Evolutionary conservation across 2,329 filamentous ascomycete species (phyloP).

Genomic region (Dothideomycetes sp.): DNA sequence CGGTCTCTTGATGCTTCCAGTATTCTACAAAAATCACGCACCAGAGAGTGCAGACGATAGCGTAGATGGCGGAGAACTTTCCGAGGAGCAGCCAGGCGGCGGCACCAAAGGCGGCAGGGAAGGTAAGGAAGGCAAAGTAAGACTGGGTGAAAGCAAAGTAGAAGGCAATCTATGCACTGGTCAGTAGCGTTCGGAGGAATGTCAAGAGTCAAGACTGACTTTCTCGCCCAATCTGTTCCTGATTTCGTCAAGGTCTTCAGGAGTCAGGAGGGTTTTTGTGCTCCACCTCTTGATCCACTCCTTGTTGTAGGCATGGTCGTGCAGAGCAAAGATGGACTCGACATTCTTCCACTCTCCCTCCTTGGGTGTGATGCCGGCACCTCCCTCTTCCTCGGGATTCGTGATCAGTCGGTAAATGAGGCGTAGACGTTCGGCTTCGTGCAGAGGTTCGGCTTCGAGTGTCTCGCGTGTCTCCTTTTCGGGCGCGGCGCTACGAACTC

Average conservation of each 20-base stretch:
- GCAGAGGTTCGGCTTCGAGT: conserved; percentile 65
- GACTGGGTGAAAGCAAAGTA: conserved; percentile 92
- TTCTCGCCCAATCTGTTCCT: conserved; percentile 43
- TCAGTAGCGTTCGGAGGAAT: conserved; percentile 16
- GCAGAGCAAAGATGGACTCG: conserved; percentile 41
- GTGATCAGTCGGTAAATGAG: conserved; percentile 71
- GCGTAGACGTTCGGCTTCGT: conserved; percentile 78
- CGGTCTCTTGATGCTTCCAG: conserved; percentile 88
- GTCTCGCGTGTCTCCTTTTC: conserved; percentile 60
- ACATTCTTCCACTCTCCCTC: conserved; percentile 43
- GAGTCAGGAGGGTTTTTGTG: conserved; percentile 36
- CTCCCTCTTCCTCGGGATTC: conserved; percentile 38
- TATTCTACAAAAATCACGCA: conserved; percentile 84
- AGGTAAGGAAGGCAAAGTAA: conserved; percentile 78
- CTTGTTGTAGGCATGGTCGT: conserved; percentile 44
- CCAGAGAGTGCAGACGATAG: conserved; percentile 72
- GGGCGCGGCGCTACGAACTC: conserved; percentile 69
- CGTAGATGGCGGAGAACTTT: conserved; percentile 74
- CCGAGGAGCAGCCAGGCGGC: conserved; percentile 74
- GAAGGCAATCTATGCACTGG: conserved; percentile 58
- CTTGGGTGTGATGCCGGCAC: conserved; percentile 43
- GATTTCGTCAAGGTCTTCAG: conserved; percentile 43
- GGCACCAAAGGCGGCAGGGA: conserved; percentile 70
- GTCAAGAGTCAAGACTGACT: conserved; percentile 18
- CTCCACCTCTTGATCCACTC: conserved; percentile 46